These are phyloP conservation scores for Schizophyllum amplum DNA, from an alignment of 1,284 basidiomycete species.

Conservation along the genomic window DNA sequence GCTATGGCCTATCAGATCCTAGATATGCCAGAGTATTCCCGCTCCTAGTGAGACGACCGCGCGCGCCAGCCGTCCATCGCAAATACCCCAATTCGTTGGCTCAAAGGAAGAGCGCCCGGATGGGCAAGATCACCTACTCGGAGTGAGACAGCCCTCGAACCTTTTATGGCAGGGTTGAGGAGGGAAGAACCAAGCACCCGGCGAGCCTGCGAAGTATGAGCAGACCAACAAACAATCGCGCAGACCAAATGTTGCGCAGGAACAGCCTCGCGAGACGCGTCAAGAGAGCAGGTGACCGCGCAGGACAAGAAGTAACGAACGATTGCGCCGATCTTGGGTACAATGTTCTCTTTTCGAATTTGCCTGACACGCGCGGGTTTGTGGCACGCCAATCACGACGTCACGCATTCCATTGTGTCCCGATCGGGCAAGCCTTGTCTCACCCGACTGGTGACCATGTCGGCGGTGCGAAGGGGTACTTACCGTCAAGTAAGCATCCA, in stretches of 20 bases:
- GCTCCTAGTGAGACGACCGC: background rate
- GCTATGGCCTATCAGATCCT: background rate
- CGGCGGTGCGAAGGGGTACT: background rate
- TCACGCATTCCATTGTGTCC: background rate
- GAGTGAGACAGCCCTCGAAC: too few relatives aligned
- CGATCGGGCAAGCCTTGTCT: background rate
- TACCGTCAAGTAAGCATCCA: background rate
- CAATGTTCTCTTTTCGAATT: background rate
- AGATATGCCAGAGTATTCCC: too few relatives aligned
- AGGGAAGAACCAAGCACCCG: too few relatives aligned
- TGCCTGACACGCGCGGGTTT: background rate
- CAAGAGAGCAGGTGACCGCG: background rate
- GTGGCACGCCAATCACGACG: background rate
- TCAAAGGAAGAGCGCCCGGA: background rate
- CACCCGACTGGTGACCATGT: background rate
- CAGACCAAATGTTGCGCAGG: too few relatives aligned
- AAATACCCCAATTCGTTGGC: background rate
- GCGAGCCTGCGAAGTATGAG: too few relatives aligned
- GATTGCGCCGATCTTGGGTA: background rate
- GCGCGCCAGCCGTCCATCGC: background rate
- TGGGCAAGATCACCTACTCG: background rate
- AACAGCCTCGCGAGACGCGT: background rate
- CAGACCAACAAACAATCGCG: too few relatives aligned
- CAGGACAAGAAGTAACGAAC: background rate
- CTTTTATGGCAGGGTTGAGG: too few relatives aligned